These are phyloP conservation scores for Golubevia pallescens DNA, from an alignment of 1,284 basidiomycete genomes.

Conservation along the genomic window DNA sequence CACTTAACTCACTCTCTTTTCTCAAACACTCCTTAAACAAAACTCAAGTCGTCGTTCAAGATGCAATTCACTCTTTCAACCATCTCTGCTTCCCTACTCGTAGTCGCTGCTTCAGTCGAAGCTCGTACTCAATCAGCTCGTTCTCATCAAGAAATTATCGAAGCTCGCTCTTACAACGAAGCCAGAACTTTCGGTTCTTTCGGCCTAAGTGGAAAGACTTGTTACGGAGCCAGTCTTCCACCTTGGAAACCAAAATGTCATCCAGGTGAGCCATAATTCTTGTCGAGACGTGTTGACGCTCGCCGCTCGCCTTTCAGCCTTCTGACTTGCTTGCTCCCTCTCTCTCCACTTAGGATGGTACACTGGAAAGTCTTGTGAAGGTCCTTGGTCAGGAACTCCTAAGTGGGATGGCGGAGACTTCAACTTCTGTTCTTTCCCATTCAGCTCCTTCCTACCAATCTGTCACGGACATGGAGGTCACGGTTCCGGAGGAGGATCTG, in stretches of 20 bases:
- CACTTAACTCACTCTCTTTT: neutral
- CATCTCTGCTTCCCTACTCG: constrained; percentile 15
- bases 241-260: constrained; percentile 19
- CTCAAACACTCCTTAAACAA: constrained; percentile 18
- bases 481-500: neutral
- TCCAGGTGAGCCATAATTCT: too few species aligned
- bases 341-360: too few species aligned
- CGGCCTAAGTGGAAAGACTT: constrained; percentile 2
- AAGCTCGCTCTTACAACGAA: constrained; percentile 1
- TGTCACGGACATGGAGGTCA: constrained; percentile 4
- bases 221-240: constrained; percentile 4
- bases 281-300: too few species aligned
- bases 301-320: too few species aligned
- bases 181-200: constrained; percentile 8
- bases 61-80: neutral
- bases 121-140: neutral
- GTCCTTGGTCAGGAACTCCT: constrained; percentile 12
- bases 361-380: constrained; percentile 7
- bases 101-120: constrained; percentile 14
- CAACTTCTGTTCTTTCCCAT: constrained; percentile 15
- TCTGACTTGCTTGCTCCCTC: too few species aligned
- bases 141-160: too few species aligned
- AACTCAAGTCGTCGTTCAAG: too few species aligned
- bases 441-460: constrained; percentile 16
- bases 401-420: constrained; percentile 21